A percentile compares a stretch with the other conserved stretches of the same genome.
phyloP scores from a whole-genome alignment of 371 early-diverging fungal genomes.

The Cokeromyces recurvatus region DNA sequence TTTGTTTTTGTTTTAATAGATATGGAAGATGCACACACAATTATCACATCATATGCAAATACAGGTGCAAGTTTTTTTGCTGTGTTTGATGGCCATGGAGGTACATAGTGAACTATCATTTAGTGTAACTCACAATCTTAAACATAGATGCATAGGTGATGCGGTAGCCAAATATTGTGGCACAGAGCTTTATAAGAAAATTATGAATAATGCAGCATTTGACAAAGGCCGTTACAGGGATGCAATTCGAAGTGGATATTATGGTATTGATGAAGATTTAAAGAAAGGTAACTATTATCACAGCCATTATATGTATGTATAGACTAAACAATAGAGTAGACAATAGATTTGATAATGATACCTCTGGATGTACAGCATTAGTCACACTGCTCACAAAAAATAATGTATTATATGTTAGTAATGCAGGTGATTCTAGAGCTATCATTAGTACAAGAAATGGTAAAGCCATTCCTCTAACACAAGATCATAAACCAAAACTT shows the following conservation, averaged over 20 bases:
- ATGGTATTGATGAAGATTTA: constrained; percentile 75
- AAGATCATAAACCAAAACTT: constrained; percentile 89
- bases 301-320: too few species aligned
- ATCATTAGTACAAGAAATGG: constrained; percentile 71
- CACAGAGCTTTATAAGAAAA: constrained; percentile 59
- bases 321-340: too few species aligned
- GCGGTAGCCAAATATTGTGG: constrained; percentile 82
- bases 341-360: constrained; percentile 58
- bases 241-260: constrained; percentile 79
- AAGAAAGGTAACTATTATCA: constrained; percentile 45
- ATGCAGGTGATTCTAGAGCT: constrained; percentile 92
- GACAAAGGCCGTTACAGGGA: constrained; percentile 52
- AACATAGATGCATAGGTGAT: constrained; percentile 43
- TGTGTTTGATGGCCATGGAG: constrained; percentile 97
- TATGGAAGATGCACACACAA: constrained; percentile 96
- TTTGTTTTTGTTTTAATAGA: constrained; percentile 30
- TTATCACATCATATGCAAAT: constrained; percentile 55
- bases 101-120: constrained; percentile 14
- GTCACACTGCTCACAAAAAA: constrained; percentile 65
- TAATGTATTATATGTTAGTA: constrained; percentile 53
- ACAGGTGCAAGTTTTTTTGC: constrained; percentile 74
- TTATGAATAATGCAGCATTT: constrained; percentile 60
- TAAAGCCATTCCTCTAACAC: constrained; percentile 64
- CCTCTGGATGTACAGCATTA: constrained; percentile 91
- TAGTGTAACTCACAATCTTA: constrained; percentile 1